These are phyloP conservation scores for Tuber aestivum DNA, from an alignment of 495 filamentous ascomycete species.

Conservation along the genomic window DNA sequence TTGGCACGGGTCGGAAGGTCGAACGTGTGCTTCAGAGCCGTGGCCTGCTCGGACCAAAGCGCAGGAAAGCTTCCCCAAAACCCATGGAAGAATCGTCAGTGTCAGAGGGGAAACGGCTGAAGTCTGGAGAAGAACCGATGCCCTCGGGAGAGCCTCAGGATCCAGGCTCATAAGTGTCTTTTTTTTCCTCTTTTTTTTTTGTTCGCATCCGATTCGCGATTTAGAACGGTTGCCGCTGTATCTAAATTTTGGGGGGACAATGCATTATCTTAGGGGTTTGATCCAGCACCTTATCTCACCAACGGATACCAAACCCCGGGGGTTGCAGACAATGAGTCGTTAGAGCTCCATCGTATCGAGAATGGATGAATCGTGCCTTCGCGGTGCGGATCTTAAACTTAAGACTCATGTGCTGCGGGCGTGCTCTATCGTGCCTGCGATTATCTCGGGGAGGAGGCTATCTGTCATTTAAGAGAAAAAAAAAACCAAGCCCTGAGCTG, in stretches of 20 bases:
- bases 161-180: neutral
- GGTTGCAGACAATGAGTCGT: neutral
- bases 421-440: neutral
- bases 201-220: neutral
- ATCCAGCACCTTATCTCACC: neutral
- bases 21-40: neutral
- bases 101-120: neutral
- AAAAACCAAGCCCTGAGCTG: neutral
- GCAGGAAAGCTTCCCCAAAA: neutral
- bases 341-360: neutral
- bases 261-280: neutral
- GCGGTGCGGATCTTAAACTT: neutral
- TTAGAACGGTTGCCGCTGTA: neutral
- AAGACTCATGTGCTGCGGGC: neutral
- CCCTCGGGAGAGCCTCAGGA: neutral
- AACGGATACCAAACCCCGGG: neutral
- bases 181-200: neutral
- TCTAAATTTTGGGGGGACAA: neutral
- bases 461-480: neutral
- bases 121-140: neutral
- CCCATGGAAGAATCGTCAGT: neutral
- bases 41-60: conserved; percentile 1
- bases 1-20: neutral
- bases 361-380: neutral
- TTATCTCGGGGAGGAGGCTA: neutral